phyloP scores from a whole-genome alignment of 345 rosid genomes.

The Erucastrum elatum region DNA sequence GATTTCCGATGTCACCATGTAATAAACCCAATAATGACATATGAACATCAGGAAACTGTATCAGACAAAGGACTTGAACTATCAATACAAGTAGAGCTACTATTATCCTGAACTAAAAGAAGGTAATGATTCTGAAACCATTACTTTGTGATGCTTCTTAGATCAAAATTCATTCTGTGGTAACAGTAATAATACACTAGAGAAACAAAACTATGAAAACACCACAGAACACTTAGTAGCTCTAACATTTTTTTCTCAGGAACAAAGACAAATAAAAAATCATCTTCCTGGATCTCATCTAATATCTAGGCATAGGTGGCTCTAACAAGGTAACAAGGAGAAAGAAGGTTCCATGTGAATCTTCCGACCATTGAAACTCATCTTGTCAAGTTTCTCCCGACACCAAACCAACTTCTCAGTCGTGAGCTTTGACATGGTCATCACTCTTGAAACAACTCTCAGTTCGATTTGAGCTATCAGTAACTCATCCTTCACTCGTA shows the following conservation, averaged over 20 bases:
- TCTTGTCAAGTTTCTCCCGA: slow-evolving; percentile 56
- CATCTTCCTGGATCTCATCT: slow-evolving; percentile 12
- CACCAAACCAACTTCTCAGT: slow-evolving; percentile 82
- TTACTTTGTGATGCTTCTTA: neutral
- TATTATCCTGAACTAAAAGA: neutral
- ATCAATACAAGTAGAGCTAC: neutral
- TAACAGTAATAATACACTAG: neutral
- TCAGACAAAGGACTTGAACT: neutral
- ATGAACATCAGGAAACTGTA: neutral
- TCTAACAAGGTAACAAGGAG: slow-evolving; percentile 69
- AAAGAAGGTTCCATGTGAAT: slow-evolving; percentile 64
- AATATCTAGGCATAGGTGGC: neutral
- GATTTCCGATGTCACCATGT: neutral
- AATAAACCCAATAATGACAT: neutral
- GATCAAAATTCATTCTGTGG: neutral
- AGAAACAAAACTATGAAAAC: neutral
- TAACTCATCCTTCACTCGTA: slow-evolving; percentile 41
- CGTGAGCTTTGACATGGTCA: slow-evolving; percentile 58
- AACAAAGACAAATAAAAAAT: neutral
- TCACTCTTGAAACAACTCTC: slow-evolving; percentile 65
- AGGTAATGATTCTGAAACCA: neutral
- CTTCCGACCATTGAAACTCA: slow-evolving; percentile 50
- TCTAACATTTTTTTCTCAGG: slow-evolving; percentile 23
- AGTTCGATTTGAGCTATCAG: slow-evolving; percentile 60
- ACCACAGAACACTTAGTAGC: neutral